Conservation (phyloP, 2,329 filamentous ascomycete genomes). For the Fusarium pseudograminearum region DNA sequence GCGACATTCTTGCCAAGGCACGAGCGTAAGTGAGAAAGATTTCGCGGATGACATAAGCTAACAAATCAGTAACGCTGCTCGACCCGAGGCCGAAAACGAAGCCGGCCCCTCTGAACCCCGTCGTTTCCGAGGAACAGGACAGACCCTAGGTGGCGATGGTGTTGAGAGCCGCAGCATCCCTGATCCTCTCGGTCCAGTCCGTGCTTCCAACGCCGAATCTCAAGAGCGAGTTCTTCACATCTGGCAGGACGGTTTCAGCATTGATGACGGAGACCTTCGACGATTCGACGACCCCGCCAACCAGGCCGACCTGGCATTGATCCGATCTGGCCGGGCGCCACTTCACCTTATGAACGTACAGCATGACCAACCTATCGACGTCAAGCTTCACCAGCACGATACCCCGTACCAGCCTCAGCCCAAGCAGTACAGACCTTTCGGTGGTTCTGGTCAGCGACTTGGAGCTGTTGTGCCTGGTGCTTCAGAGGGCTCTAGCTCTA, state of each 20-base stretch:
- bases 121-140: constrained; percentile 76
- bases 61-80: constrained; percentile 68
- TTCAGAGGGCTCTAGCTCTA: constrained; percentile 31
- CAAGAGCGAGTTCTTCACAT: constrained; percentile 80
- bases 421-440: constrained; percentile 81
- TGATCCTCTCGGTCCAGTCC: constrained; percentile 62
- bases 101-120: constrained; percentile 63
- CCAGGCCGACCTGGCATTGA: constrained; percentile 77
- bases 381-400: constrained; percentile 82
- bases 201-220: constrained; percentile 55
- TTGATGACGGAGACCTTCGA: constrained; percentile 82
- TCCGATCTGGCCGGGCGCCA: constrained; percentile 80
- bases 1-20: constrained; percentile 73
- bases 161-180: constrained; percentile 76
- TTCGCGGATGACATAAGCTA: constrained; percentile 8
- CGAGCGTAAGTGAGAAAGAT: constrained; percentile 61
- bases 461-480: constrained; percentile 81
- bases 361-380: constrained; percentile 80
- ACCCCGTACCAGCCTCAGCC: constrained; percentile 77
- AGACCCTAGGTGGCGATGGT: constrained; percentile 83
- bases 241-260: constrained; percentile 87
- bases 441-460: constrained; percentile 77
- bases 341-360: constrained; percentile 82
- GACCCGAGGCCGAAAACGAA: constrained; percentile 63
- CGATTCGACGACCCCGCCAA: constrained; percentile 85